Base-by-base conservation (phyloP, 306 rosid genomes). In the Rubus idaeus region DNA sequence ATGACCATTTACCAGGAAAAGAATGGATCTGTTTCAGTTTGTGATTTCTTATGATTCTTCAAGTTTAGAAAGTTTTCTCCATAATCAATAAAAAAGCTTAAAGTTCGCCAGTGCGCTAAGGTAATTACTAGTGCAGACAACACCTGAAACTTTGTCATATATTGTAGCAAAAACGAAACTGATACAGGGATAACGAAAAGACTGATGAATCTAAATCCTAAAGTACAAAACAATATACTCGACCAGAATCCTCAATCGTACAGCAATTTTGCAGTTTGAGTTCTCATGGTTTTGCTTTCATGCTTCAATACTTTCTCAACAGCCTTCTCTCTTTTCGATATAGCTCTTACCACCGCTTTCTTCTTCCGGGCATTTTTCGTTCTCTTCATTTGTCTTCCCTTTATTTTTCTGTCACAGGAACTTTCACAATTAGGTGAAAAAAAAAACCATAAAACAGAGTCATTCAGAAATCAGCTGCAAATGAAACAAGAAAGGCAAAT, bases 321-420 rank as follows among this genome's bases (percentile, higher is more conserved):
- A 17, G 82, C 60, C 85, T 84, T 86, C 84, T 94, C 95, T n/a
- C 30, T 81, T 56, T 81, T 68, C 0, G 88, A 78, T 53, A 94
- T 85, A 46, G 97, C 98, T 81, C 89, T 94, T 20, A 81, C 93
- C 7, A 80, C 67, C 45, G 93, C 91, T 74, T 90, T 94, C 81
- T 65, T 82, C 82, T 85, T 89, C 67, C 97, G 84, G 6, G 62
- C 97, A 78, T 87, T 90, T 84, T 90, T 83, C 3, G 97, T 63
- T 87, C 97, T 88, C 91, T 94, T 94, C 98, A 91, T 84, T 50
- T 85, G 91, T 80, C 92, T 86, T 78, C 96, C 97, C 66, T 86
- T 94, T 67, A 80, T 68, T 83, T 87, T 94, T 73, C 97, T 94
- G 91, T 80, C 75, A 17, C 60, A 81, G 12, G 47, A 42, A 70